Evolutionary conservation across 2,329 filamentous ascomycete species (phyloP), one percentile per base, ranked within the genome.

Genomic region (Ophiocordyceps unilateralis): DNA sequence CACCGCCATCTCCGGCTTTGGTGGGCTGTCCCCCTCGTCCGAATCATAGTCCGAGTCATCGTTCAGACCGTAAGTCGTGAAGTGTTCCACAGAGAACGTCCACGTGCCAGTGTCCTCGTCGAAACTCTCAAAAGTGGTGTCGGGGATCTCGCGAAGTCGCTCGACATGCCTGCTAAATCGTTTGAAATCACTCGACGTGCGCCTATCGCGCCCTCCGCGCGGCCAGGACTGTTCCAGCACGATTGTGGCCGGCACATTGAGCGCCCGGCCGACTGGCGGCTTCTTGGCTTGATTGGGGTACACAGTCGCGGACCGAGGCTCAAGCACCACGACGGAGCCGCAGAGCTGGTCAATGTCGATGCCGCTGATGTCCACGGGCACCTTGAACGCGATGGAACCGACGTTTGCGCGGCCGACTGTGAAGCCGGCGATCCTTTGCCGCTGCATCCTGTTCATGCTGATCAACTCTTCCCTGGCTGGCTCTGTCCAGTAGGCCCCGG

Each of bases 181-280:
- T 48, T 74, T 81, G 39, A 78, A 72, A 45, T 58, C 74, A 55
- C 52, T 62, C 53, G 70, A 51, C 40, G 67, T 64, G 49, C 68
- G 70, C 57, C 74, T 76, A 49, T 78, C 73, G 43, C 56, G 73
- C 36, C 62, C 73, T 23, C 58, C 58, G 45, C 89, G 82, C 24
- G 91, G 91, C 81, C 85, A 96, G 0, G 88, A 94, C 56, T 96
- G 89, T 57, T 91, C 81, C 11, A 98, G 72, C n/a, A 74, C 76
- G 49, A 98, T 88, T 32, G 75, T 78, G 0, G 91, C 85, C 3
- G 87, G 88, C 8, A 95, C 85, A 54, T 98, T 98, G 49, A 98
- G 70, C 6, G 86, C 89, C 55, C 87, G 85, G 45, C 93, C 91
- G 45, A 80, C 72, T 0, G 81, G 73, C 15, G 91, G 88, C 63